These are phyloP conservation scores for Aspergillus amoenus DNA, from an alignment of 2,329 filamentous ascomycete species.

Conservation along the genomic window DNA sequence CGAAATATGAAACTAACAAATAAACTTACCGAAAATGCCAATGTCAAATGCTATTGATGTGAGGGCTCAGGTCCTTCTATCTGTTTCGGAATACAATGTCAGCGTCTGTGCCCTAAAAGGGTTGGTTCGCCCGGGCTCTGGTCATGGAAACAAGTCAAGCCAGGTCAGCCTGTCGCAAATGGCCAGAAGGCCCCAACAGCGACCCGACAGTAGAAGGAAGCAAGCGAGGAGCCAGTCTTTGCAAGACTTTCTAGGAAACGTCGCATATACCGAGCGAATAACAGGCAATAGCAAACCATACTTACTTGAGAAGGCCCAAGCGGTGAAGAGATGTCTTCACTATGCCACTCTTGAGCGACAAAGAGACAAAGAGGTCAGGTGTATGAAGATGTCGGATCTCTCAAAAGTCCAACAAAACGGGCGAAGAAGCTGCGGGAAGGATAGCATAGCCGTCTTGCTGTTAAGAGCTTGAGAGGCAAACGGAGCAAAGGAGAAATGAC, in stretches of 20 bases:
- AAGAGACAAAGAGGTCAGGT: neutral
- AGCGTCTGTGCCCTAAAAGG: neutral
- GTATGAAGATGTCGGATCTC: neutral
- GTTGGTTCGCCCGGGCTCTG: neutral
- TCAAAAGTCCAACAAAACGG: neutral
- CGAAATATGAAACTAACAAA: neutral
- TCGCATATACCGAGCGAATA: neutral
- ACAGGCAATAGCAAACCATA: neutral
- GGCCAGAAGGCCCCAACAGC: neutral
- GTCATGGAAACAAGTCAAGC: neutral
- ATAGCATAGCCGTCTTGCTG: constrained; percentile 3
- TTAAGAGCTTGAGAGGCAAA: constrained; percentile 1
- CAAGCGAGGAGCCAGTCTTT: neutral
- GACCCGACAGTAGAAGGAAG: neutral
- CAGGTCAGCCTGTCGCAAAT: neutral
- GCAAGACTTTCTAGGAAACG: neutral
- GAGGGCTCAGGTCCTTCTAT: neutral
- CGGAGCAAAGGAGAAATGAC: constrained; percentile 12
- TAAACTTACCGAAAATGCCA: neutral
- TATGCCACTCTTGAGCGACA: neutral
- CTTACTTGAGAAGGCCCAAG: neutral
- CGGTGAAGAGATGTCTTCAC: neutral
- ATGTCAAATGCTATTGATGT: neutral
- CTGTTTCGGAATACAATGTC: neutral
- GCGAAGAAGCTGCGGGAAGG: neutral